Conservation (phyloP, 179 eudicot genomes). For the Camellia oleifera region DNA sequence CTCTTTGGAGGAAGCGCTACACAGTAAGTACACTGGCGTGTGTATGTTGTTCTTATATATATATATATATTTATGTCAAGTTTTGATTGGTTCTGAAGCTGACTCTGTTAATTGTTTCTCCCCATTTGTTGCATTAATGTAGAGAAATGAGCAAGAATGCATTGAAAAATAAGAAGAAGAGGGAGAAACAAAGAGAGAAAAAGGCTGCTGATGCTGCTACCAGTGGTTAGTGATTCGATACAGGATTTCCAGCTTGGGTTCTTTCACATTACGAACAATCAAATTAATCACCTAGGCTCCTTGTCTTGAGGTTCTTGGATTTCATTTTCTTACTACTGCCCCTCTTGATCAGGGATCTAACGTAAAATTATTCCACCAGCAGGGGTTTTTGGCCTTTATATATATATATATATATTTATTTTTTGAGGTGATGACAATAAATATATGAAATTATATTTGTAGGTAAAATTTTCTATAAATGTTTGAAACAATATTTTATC, state of each 20-base stretch:
- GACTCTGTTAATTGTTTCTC: slow-evolving; percentile 3
- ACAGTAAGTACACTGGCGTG: slow-evolving; percentile 53
- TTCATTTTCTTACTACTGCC: not conserved
- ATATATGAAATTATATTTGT: not conserved
- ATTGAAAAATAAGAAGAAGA: slow-evolving; percentile 83
- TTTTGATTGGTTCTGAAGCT: not conserved
- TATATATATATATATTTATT: not conserved
- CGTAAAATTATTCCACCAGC: not conserved
- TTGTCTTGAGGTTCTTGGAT: not conserved
- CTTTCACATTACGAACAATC: not conserved
- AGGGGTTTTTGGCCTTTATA: not conserved
- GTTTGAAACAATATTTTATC: not conserved
- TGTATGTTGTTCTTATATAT: slow-evolving; percentile 5
- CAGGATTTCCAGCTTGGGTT: not conserved
- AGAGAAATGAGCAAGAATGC: slow-evolving; percentile 95
- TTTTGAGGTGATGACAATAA: not conserved
- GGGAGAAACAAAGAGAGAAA: slow-evolving; percentile 93
- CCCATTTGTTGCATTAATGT: not conserved
- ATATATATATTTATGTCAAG: not conserved
- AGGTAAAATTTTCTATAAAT: not conserved
- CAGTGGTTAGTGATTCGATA: slow-evolving; percentile 26
- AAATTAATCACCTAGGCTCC: not conserved
- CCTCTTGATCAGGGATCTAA: not conserved
- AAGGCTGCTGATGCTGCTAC: slow-evolving; percentile 72
- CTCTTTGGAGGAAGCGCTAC: slow-evolving; percentile 66